Conservation (phyloP, 208 protist genomes). For the Crithidia brevicula region DNA sequence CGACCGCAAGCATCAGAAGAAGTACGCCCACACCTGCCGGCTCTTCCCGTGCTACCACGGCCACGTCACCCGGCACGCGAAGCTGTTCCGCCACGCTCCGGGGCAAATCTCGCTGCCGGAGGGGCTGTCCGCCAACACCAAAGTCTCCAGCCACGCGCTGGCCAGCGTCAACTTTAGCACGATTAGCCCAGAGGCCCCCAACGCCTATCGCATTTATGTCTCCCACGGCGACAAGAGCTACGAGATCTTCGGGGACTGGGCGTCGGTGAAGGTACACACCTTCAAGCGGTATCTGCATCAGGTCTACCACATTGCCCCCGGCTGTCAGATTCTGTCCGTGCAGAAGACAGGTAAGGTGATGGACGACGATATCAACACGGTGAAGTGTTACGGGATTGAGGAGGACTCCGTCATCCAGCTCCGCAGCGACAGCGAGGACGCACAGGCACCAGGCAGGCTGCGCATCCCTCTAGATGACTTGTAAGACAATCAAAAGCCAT, state of each 20-base stretch:
- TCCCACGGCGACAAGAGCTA: slow-evolving; percentile 75
- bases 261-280: slow-evolving; percentile 81
- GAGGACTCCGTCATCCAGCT: slow-evolving; percentile 74
- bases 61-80: slow-evolving; percentile 71
- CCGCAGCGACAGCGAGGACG: slow-evolving; percentile 39
- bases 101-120: slow-evolving; percentile 70
- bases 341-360: slow-evolving; percentile 51
- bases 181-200: slow-evolving; percentile 80
- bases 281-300: slow-evolving; percentile 90
- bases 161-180: slow-evolving; percentile 84
- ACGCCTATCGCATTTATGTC: slow-evolving; percentile 87
- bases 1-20: slow-evolving; percentile 81
- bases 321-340: slow-evolving; percentile 66
- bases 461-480: slow-evolving; percentile 66
- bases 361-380: slow-evolving; percentile 83
- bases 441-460: slow-evolving; percentile 17
- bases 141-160: slow-evolving; percentile 64
- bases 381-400: slow-evolving; percentile 72
- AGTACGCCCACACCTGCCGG: slow-evolving; percentile 86
- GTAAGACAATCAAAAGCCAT: slow-evolving; percentile 13
- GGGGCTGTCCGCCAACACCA: slow-evolving; percentile 41
- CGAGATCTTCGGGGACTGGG: slow-evolving; percentile 89
- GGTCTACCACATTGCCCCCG: slow-evolving; percentile 79
- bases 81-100: slow-evolving; percentile 79
- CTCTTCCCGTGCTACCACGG: slow-evolving; percentile 88